Conservation (phyloP, 192 early-diverging fungal species). For the Coemansia sp. region DNA sequence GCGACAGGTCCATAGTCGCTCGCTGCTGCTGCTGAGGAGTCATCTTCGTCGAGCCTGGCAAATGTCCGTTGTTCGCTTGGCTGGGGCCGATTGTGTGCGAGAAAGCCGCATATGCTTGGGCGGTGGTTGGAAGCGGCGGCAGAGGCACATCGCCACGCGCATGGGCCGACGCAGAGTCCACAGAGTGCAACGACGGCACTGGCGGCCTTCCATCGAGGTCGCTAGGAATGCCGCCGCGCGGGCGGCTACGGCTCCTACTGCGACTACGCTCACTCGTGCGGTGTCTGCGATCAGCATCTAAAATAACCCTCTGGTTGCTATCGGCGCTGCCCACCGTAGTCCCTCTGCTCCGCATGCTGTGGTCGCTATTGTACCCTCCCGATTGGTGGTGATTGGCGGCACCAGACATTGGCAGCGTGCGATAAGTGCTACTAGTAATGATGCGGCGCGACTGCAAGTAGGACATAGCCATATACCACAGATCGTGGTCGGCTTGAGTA, state of each 20-base stretch:
- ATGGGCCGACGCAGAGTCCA: constrained; percentile 1
- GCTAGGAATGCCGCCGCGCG: constrained; percentile 18
- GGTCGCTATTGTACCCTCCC: constrained; percentile 28
- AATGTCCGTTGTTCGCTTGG: constrained; percentile 11
- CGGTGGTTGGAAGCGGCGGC: constrained; percentile 1
- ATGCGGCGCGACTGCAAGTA: constrained; percentile 56
- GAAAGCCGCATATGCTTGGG: not conserved
- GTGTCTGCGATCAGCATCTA: constrained; percentile 39
- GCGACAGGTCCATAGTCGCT: constrained; percentile 31
- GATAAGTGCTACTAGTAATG: constrained; percentile 55
- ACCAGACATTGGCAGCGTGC: constrained; percentile 19
- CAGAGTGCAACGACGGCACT: constrained; percentile 4
- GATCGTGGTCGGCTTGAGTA: constrained; percentile 66
- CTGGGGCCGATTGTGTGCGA: constrained; percentile 7
- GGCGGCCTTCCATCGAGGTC: constrained; percentile 15
- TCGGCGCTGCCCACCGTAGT: constrained; percentile 37
- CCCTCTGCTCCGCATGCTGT: constrained; percentile 41
- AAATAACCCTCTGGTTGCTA: constrained; percentile 35
- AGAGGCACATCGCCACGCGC: not conserved
- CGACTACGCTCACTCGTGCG: constrained; percentile 40
- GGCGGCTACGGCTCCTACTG: constrained; percentile 43
- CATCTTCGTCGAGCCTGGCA: constrained; percentile 1
- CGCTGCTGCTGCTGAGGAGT: constrained; percentile 14
- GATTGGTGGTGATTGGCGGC: not conserved
- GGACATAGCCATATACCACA: constrained; percentile 68